Base-by-base conservation (phyloP, 176 grass and related monocot species). In the Raddia distichophylla region DNA sequence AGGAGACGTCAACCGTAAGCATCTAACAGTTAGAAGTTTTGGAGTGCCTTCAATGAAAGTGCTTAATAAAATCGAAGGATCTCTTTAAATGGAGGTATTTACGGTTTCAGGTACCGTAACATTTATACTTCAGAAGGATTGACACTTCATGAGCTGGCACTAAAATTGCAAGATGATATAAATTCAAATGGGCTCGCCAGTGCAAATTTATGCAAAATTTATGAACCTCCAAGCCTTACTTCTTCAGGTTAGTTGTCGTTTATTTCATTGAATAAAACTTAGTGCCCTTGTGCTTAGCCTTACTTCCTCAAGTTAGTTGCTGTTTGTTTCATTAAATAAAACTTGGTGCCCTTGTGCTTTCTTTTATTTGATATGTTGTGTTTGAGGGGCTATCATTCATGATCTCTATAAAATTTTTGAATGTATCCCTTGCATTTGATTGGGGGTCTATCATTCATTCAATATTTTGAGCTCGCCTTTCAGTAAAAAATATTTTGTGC, bases 81-180 rank as follows among this genome's bases (percentile, higher is more conserved):
- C 22, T 54, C 20, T 12, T 62, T 55, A 81, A 57, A 51, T 58
- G 48, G 32, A 85, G 55, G 15, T 71, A 57, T 49, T 76, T 70
- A 34, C 56, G 62, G 32, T 90, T 87, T 72, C 80, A 97, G 93
- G 83, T 93, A 97, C 75, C 80, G 19, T 40, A 84, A 82, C 61
- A 97, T 97, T 83, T 97, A 93, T 88, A 89, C 85, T 89, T 42
- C 73, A 80, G 93, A 97, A 56, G 91, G 90, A 76, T 62, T 84
- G 74, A 82, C 93, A 71, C 93, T 96, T 62, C 93, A 97, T 91
- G 64, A 85, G 60, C 75, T 93, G 80, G 89, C 85, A 73, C 67
- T 91, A 11, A 75, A 88, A 81, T 60, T 97, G 81, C 74, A 84
- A 60, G 59, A 73, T 64, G 51, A 49, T 76, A 74, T 82, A 83